Conservation (phyloP, 495 filamentous ascomycete species). For the Penicillium soppii region DNA sequence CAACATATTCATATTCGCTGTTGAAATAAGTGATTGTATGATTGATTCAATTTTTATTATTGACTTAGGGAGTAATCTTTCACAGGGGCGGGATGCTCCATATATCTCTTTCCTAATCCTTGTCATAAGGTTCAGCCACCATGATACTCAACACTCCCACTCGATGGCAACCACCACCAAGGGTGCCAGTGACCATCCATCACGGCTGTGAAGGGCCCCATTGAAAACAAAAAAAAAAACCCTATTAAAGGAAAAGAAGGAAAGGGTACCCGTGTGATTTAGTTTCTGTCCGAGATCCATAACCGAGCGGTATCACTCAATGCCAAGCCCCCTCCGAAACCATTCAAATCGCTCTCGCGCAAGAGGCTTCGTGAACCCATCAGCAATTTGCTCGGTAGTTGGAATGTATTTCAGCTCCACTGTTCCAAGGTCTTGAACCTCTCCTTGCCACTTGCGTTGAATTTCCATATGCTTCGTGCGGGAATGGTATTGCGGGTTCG, state of each 20-base stretch:
- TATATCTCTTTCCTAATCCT: too few relatives aligned
- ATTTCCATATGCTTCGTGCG: conserved; percentile 35
- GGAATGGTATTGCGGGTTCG: conserved; percentile 30
- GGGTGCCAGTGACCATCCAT: conserved; percentile 1
- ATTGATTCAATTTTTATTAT: too few relatives aligned
- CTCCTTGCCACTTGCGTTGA: conserved; percentile 27
- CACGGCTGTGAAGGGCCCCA: too few relatives aligned
- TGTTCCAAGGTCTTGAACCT: conserved; percentile 14
- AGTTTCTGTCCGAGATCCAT: too few relatives aligned
- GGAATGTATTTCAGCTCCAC: conserved; percentile 24
- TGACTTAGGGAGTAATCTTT: too few relatives aligned
- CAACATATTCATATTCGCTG: too few relatives aligned
- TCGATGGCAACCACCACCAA: conserved; percentile 10
- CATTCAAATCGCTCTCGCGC: conserved; percentile 21
- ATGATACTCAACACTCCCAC: background rate
- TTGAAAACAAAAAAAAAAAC: too few relatives aligned
- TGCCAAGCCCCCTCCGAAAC: conserved; percentile 21
- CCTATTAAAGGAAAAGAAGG: too few relatives aligned
- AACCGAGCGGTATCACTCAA: conserved; percentile 8
- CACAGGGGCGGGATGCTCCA: too few relatives aligned
- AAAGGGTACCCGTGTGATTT: too few relatives aligned
- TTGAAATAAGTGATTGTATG: too few relatives aligned
- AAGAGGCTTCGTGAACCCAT: conserved; percentile 29
- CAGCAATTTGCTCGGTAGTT: conserved; percentile 22
- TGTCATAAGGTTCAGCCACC: too few relatives aligned